Evolutionary conservation across 164 flowering plant species (phyloP).

Genomic region (Tinospora cordifolia): DNA sequence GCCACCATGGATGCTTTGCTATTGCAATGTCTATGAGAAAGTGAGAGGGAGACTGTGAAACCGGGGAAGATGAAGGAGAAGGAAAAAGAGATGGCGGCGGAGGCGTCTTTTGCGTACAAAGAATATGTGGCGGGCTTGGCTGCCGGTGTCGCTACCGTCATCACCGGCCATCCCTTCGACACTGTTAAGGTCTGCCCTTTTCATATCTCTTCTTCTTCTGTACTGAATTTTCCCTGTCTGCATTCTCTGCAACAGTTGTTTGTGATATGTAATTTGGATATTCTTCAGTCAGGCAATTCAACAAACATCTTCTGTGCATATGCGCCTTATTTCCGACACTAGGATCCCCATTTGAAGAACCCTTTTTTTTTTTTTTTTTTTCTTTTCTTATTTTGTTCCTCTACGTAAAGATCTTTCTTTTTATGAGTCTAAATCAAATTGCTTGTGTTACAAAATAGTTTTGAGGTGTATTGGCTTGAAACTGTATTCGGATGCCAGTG

Average conservation of each 20-base stretch:
- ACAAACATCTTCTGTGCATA: background rate
- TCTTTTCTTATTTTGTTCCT: background rate
- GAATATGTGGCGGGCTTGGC: slow-evolving; percentile 77
- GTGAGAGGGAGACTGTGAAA: background rate
- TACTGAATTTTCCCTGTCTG: background rate
- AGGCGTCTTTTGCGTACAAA: slow-evolving; percentile 39
- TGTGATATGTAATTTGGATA: background rate
- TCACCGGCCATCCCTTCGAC: slow-evolving; percentile 86
- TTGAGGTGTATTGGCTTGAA: too few relatives aligned
- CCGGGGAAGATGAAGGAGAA: background rate
- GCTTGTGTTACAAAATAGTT: too few relatives aligned
- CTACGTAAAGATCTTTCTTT: too few relatives aligned
- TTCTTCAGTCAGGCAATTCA: background rate
- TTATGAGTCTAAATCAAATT: too few relatives aligned
- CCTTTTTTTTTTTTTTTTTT: background rate
- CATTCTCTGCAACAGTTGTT: background rate
- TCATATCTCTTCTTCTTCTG: background rate
- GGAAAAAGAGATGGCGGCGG: slow-evolving; percentile 1
- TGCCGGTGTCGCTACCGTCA: slow-evolving; percentile 81
- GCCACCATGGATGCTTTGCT: too few relatives aligned
- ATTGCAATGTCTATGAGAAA: background rate
- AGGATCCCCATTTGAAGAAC: background rate
- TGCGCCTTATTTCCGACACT: background rate
- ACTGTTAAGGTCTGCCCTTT: slow-evolving; percentile 65
- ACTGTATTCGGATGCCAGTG: too few relatives aligned